phyloP scores from a whole-genome alignment of 169 alveolate genomes.

The Babesia caballi region DNA sequence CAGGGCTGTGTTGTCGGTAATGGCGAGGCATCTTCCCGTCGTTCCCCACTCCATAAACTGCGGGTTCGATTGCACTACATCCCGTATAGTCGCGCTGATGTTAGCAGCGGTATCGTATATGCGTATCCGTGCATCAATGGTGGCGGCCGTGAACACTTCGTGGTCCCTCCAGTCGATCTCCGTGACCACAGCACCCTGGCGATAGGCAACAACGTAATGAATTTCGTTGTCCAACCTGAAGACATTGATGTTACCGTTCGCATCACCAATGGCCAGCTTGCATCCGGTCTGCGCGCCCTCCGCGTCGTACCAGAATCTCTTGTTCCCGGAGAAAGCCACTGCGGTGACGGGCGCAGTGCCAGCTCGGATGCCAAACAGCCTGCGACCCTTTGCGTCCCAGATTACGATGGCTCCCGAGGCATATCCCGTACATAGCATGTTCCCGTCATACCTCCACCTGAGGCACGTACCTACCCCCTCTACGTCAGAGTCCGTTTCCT shows the following conservation, averaged over 20 bases:
- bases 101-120: constrained; percentile 13
- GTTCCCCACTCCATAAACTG: constrained; percentile 58
- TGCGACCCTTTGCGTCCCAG: constrained; percentile 31
- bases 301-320: constrained; percentile 14
- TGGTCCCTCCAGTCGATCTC: constrained; percentile 46
- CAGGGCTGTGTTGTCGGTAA: constrained; percentile 28
- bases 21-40: constrained; percentile 40
- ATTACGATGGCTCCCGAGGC: constrained; percentile 29
- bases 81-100: neutral
- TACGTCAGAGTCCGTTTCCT: constrained; percentile 2
- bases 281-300: neutral
- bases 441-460: constrained; percentile 53
- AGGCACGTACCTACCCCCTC: constrained; percentile 26
- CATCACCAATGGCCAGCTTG: constrained; percentile 38
- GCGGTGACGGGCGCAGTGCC: constrained; percentile 32
- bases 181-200: constrained; percentile 24
- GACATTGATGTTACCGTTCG: constrained; percentile 10
- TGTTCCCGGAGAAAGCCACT: constrained; percentile 42
- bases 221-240: constrained; percentile 9
- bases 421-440: constrained; percentile 34
- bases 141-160: constrained; percentile 26
- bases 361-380: neutral
- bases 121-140: constrained; percentile 14
- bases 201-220: neutral
- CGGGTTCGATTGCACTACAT: constrained; percentile 13